Conservation (phyloP, 129 eudicot genomes). For the Pseudognaphalium luteoalbum region DNA sequence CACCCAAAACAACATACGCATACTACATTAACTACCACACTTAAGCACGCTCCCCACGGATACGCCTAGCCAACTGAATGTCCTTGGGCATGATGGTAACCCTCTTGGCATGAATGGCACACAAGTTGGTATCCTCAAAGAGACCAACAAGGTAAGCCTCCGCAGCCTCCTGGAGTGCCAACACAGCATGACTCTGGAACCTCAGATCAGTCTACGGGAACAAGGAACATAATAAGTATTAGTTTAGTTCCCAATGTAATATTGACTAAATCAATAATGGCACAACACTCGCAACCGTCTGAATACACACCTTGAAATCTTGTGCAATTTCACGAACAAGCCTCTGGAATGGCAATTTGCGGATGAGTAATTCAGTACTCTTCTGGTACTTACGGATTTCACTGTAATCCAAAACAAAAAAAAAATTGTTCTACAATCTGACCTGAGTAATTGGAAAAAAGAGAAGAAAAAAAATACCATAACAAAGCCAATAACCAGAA, state of each 20-base stretch:
- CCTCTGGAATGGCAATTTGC: constrained; percentile 91
- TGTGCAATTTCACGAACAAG: constrained; percentile 94
- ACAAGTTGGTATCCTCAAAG: constrained; percentile 79
- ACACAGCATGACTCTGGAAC: constrained; percentile 90
- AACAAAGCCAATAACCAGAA: neutral
- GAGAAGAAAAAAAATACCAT: neutral
- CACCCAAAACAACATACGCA: neutral
- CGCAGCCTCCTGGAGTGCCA: constrained; percentile 90
- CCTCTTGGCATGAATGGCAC: constrained; percentile 93
- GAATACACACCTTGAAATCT: constrained; percentile 60
- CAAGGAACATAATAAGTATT: neutral
- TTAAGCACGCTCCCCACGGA: constrained; percentile 95
- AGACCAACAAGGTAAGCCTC: constrained; percentile 83
- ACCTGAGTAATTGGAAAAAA: neutral
- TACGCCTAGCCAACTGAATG: constrained; percentile 87
- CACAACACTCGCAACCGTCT: too few species aligned
- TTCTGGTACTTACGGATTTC: constrained; percentile 96
- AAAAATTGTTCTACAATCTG: too few species aligned
- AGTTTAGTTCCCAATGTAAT: too few species aligned
- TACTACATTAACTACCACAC: constrained; percentile 3
- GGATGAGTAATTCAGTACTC: constrained; percentile 83
- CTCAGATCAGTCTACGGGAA: constrained; percentile 70
- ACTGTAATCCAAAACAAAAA: constrained; percentile 16
- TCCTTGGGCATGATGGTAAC: constrained; percentile 97
- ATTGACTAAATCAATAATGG: neutral